phyloP scores from a whole-genome alignment of 2,329 filamentous ascomycete genomes.

The Xylariomycetidae sp. region DNA sequence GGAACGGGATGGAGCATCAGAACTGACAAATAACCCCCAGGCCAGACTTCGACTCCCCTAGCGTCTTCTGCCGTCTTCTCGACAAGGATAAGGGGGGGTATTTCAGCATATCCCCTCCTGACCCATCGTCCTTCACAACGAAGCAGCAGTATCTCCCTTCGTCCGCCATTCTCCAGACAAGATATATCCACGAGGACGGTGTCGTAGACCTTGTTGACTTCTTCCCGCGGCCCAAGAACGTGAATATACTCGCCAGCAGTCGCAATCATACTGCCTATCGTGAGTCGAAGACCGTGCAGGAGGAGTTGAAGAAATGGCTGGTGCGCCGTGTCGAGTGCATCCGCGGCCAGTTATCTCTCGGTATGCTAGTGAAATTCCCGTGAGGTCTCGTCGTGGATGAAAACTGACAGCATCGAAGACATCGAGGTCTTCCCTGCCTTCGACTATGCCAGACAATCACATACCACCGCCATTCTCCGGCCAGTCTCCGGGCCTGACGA shows the following conservation, averaged over 20 bases:
- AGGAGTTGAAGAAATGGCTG: slow-evolving; percentile 66
- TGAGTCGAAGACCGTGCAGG: slow-evolving; percentile 49
- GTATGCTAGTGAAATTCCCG: slow-evolving; percentile 25
- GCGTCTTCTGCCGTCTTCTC: slow-evolving; percentile 68
- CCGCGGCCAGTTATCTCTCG: slow-evolving; percentile 59
- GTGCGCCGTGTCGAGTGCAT: slow-evolving; percentile 70
- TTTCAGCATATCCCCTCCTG: slow-evolving; percentile 60
- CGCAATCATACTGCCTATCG: slow-evolving; percentile 48
- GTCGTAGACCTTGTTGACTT: slow-evolving; percentile 72
- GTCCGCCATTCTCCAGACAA: slow-evolving; percentile 70
- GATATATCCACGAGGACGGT: slow-evolving; percentile 72
- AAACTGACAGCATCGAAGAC: slow-evolving; percentile 32
- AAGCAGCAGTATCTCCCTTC: slow-evolving; percentile 76
- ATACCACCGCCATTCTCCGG: slow-evolving; percentile 54
- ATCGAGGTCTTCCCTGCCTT: slow-evolving; percentile 71
- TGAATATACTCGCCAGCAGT: slow-evolving; percentile 44
- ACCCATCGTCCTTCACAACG: slow-evolving; percentile 53
- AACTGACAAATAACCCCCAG: slow-evolving; percentile 29
- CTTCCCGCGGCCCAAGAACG: slow-evolving; percentile 65
- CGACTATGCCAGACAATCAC: slow-evolving; percentile 61
- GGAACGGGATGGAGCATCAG: slow-evolving; percentile 4
- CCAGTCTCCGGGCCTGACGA: slow-evolving; percentile 34
- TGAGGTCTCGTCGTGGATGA: slow-evolving; percentile 6
- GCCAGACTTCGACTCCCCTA: slow-evolving; percentile 76
- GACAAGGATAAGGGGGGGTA: slow-evolving; percentile 72